Percentiles rank a stretch among this genome's conserved stretches.
Evolutionary conservation across 2,329 filamentous ascomycete species (phyloP).

Genomic region (Fusarium marasasianum): DNA sequence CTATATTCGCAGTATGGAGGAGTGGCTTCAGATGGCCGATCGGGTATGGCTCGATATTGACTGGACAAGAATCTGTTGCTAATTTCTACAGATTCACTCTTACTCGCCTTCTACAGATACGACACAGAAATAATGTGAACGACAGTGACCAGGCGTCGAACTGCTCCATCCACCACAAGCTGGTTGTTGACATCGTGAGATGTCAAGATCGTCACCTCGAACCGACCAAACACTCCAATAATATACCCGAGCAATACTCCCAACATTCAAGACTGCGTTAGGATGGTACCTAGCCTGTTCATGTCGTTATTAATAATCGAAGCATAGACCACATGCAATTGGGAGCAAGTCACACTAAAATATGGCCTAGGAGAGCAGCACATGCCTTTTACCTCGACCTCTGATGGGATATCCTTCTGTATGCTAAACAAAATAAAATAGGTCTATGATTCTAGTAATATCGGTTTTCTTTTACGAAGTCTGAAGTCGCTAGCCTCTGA

Average conservation of each 20-base stretch:
- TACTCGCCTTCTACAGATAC: conserved; percentile 16
- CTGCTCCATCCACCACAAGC: neutral
- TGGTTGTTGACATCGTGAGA: neutral
- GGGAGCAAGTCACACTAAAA: neutral
- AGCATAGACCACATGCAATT: neutral
- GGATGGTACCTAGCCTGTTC: neutral
- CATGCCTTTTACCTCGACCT: neutral
- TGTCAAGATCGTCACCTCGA: neutral
- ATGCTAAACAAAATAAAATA: neutral
- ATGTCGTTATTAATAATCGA: neutral
- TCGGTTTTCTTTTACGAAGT: neutral
- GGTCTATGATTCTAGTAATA: neutral
- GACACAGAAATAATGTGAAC: neutral
- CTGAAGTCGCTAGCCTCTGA: neutral
- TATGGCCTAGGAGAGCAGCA: neutral
- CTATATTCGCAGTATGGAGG: conserved; percentile 78
- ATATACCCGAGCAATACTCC: neutral
- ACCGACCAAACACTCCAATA: neutral
- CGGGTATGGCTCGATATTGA: conserved; percentile 58
- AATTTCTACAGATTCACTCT: conserved; percentile 36
- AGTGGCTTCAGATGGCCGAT: conserved; percentile 81
- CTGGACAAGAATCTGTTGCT: neutral
- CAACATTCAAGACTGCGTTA: neutral
- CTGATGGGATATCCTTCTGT: neutral
- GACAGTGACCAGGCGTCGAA: neutral